Percentiles rank a stretch among this genome's conserved stretches.
These are phyloP conservation scores for Chaetomidium leptoderma DNA, from an alignment of 495 filamentous ascomycete genomes.

Conservation along the genomic window DNA sequence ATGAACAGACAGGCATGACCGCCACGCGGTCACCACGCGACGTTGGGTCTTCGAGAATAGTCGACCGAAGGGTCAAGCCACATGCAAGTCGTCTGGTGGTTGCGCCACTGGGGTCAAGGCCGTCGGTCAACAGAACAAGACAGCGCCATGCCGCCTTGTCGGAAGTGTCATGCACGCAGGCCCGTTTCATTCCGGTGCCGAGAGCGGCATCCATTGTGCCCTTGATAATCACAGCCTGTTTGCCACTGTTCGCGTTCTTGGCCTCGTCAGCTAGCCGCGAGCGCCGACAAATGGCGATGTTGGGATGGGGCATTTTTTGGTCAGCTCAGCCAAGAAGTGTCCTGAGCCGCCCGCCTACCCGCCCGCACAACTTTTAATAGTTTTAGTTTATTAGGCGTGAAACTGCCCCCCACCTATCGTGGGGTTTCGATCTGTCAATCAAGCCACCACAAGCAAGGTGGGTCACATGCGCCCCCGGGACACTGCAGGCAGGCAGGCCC, in stretches of 20 bases:
- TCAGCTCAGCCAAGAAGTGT: neutral
- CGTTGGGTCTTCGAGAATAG: neutral
- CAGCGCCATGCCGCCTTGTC: neutral
- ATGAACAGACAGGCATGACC: neutral
- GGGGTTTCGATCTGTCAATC: constrained; percentile 12
- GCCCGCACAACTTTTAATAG: too few relatives aligned
- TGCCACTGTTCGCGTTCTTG: too few relatives aligned
- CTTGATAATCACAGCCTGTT: too few relatives aligned
- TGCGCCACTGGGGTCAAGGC: neutral
- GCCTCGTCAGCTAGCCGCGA: too few relatives aligned
- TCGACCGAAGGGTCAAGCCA: constrained; percentile 3
- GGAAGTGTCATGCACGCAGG: neutral
- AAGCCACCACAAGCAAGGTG: neutral
- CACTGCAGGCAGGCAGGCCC: neutral
- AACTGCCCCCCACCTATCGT: neutral
- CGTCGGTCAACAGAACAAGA: constrained; percentile 12
- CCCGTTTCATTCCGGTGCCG: neutral
- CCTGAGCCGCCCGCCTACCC: neutral
- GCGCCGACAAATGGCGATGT: too few relatives aligned
- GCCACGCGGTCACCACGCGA: constrained; percentile 4
- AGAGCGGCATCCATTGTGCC: neutral
- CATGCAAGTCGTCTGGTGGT: neutral
- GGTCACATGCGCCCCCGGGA: neutral
- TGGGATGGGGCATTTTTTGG: too few relatives aligned
- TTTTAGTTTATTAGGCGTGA: too few relatives aligned